Base-by-base conservation (phyloP, 2,329 filamentous ascomycete genomes). In the Neopestalotiopsis clavispora region DNA sequence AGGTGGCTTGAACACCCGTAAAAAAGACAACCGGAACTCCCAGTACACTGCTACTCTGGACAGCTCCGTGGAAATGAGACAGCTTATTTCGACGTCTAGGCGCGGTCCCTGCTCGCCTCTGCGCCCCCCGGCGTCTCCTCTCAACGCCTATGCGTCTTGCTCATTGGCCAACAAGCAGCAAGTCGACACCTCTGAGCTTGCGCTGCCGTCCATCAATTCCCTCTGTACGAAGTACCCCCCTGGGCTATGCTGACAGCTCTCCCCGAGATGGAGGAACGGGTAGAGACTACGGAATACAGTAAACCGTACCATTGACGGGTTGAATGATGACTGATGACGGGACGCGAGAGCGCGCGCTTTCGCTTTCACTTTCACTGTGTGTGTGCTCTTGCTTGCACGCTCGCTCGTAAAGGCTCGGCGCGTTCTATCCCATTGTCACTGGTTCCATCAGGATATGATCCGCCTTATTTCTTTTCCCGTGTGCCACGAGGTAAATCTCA, bases 301-400 rank as follows among this genome's bases (percentile, higher is more conserved):
- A 59, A 34, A 64, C 45, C 45, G 45, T 52, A 52, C 45, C 45
- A 52, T 52, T 52, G 45, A 52, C 45, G 45, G 45, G 17, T n/a
- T 23, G 17, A 52, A 14, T 52, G 45, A 17, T 52, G 17, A 52
- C 45, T 52, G 45, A 17, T 52, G n/a, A 52, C 45, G n/a, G 45
- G 45, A 6, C 20, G 45, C 6, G 17, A 5, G 42, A 14, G 14
- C 42, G 42, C 42, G 42, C 42, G 14, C n/a, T n/a, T n/a, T 14
- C 42, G 5, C 42, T 14, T n/a, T n/a, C 42, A 49, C 42, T 49
- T n/a, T 14, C 4, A 13, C 42, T 14, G 42, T 52, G 14, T 17
- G 7, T 17, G n/a, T 17, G 10, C n/a, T 14, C 23, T 34, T 58
- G 56, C 23, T 28, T 28, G 23, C 23, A 28, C 23, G 14, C 59